Base-by-base conservation (phyloP, 1,139 yeast species). In the Hemisphaericaspora subhashii region DNA sequence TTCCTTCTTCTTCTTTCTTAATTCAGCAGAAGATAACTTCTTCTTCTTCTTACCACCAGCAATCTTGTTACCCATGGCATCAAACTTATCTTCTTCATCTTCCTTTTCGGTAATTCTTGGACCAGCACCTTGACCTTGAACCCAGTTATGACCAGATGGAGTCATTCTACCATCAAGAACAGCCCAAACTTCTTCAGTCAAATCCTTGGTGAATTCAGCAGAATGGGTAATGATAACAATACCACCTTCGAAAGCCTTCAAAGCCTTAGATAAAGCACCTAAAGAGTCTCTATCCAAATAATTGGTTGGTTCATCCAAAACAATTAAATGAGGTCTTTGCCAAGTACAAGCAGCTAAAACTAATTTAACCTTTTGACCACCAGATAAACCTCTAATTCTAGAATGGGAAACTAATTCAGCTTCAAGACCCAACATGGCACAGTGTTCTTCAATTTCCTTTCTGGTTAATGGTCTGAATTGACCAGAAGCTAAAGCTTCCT, bases 1-100 rank as follows among this genome's bases (percentile, higher is more conserved):
- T 80, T 92, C 98, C 96, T 92, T 92, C 97, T 92, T 92, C 96
- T 92, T 92, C 96, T 92, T 92, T 83, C 98, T 87, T 72, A 92
- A 81, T 77, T 92, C 98, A 56, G 98, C 97, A 66, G 98, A 90
- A 57, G 97, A 86, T 69, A 92, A 82, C 86, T 90, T 92, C 75
- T 81, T 81, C 85, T 86, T 90, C 94, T 92, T 92, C 87, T 89
- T 88, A 70, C 79, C 88, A 68, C 86, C 77, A 61, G 88, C 90
- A 74, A 92, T 83, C 94, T 92, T 92, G 96, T 92, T 92, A 81
- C 98, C 98, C 94, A 92, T 87, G 64, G 98, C 98, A 77, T 92
- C 98, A 78, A 92, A 90, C 77, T 89, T 88, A 72, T 89, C 98
- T 71, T 86, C 98, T 76, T 89, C 98, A 52, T 85, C 96, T 65